A percentile compares a stretch with the other conserved stretches of the same genome.
phyloP scores from a whole-genome alignment of 2,329 filamentous ascomycete species.

The Colletotrichum navitas region DNA sequence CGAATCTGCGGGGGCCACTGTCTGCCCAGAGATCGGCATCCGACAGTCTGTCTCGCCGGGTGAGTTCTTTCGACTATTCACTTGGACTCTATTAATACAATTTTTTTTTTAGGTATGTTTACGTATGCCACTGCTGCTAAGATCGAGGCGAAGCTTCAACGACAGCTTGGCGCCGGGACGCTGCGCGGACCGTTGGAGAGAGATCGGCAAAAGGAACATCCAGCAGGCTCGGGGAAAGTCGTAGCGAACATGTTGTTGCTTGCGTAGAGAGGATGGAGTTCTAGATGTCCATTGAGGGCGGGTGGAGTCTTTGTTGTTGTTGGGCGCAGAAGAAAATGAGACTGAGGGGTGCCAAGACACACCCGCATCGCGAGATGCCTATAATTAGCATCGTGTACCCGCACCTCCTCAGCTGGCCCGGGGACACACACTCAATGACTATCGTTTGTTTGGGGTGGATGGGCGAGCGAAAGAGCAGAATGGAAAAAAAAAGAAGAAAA shows the following conservation, averaged over 20 bases:
- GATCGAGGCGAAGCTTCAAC: constrained; percentile 9
- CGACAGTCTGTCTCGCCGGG: no score
- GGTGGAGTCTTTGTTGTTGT: neutral
- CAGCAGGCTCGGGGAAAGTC: neutral
- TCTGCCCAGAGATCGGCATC: neutral
- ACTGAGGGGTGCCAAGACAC: constrained; percentile 17
- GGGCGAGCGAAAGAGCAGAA: neutral
- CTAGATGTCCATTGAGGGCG: neutral
- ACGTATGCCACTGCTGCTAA: no score
- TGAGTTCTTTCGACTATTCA: neutral
- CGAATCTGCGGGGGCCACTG: neutral
- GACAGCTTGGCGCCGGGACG: constrained; percentile 9
- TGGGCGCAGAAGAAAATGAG: neutral
- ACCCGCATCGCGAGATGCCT: constrained; percentile 16
- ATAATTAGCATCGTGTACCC: constrained; percentile 35
- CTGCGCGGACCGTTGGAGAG: constrained; percentile 14
- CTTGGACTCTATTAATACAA: neutral
- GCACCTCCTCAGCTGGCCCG: constrained; percentile 14
- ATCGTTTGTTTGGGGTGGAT: neutral
- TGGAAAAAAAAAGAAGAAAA: no score
- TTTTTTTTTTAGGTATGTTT: neutral
- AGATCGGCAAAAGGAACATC: constrained; percentile 15
- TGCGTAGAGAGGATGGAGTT: neutral
- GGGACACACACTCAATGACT: neutral
- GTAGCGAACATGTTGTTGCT: neutral